Percentiles rank a stretch among this genome's conserved stretches.
Evolutionary conservation across 345 rosid genomes (phyloP).

Genomic region (Bruguiera gymnorhiza): DNA sequence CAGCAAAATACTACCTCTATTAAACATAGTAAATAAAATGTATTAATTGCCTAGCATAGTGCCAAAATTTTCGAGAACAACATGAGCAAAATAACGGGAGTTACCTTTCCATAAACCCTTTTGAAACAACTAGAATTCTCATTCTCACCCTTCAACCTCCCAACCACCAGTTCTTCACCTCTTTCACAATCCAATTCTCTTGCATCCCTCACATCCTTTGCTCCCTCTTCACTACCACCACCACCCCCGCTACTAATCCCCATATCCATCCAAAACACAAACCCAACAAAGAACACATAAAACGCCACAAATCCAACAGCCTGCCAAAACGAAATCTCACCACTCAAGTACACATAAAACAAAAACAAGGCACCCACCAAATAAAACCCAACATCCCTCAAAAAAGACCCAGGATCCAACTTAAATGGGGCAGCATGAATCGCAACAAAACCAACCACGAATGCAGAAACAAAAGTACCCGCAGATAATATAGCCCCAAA

Average conservation of each 20-base stretch:
- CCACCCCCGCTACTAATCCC: slow-evolving; percentile 35
- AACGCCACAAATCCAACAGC: slow-evolving; percentile 82
- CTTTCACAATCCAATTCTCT: slow-evolving; percentile 24
- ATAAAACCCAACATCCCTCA: slow-evolving; percentile 85
- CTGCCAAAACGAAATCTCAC: slow-evolving; percentile 94
- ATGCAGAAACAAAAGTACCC: slow-evolving; percentile 83
- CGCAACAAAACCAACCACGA: slow-evolving; percentile 94
- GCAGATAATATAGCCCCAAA: slow-evolving; percentile 92
- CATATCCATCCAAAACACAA: slow-evolving; percentile 95
- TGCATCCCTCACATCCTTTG: slow-evolving; percentile 5
- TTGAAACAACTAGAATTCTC: slow-evolving; percentile 27
- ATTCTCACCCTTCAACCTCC: slow-evolving; percentile 31
- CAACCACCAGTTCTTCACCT: slow-evolving; percentile 25
- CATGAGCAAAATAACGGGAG: background rate
- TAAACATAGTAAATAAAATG: background rate
- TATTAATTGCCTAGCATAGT: background rate
- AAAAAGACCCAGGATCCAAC: slow-evolving; percentile 63
- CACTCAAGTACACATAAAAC: slow-evolving; percentile 91
- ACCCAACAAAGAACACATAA: slow-evolving; percentile 75
- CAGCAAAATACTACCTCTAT: background rate
- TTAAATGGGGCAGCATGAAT: slow-evolving; percentile 82
- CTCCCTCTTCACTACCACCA: slow-evolving; percentile 20
- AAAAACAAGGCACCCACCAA: slow-evolving; percentile 60
- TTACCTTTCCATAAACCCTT: slow-evolving; percentile 47
- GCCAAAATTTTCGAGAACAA: background rate